Evolutionary conservation across 768 basidiomycete species (phyloP).

Genomic region (Boletus rex-veris): DNA sequence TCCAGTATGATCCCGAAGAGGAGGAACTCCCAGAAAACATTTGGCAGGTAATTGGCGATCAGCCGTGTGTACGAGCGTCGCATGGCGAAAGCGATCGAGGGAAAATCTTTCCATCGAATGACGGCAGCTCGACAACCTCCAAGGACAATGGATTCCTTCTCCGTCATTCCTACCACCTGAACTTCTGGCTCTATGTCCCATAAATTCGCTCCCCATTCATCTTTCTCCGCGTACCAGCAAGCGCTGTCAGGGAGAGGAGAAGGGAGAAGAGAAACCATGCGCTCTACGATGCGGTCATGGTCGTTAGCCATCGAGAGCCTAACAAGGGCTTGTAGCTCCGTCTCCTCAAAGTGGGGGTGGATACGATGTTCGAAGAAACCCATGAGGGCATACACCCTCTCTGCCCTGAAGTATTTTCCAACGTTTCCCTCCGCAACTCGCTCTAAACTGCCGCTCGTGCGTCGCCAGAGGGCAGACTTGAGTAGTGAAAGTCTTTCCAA

Average conservation of each 20-base stretch:
- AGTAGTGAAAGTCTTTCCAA: constrained; percentile 21
- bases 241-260: not conserved
- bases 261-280: constrained; percentile 22
- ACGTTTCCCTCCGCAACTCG: not conserved
- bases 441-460: constrained; percentile 4
- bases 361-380: constrained; percentile 27
- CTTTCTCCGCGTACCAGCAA: constrained; percentile 22
- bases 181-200: constrained; percentile 21
- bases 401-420: constrained; percentile 6
- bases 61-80: constrained; percentile 12
- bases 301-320: constrained; percentile 26
- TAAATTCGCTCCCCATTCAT: constrained; percentile 14
- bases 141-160: constrained; percentile 13
- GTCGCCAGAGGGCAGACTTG: constrained; percentile 23
- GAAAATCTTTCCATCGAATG: constrained; percentile 27
- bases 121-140: constrained; percentile 22
- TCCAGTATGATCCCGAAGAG: not conserved
- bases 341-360: constrained; percentile 13
- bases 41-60: constrained; percentile 5
- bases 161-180: constrained; percentile 22
- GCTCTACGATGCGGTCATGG: constrained; percentile 19
- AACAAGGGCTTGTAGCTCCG: constrained; percentile 19
- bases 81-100: constrained; percentile 12
- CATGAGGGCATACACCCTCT: constrained; percentile 28
- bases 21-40: constrained; percentile 5